Conservation (phyloP, 1,284 basidiomycete species). For the Wolfiporia cocos region DNA sequence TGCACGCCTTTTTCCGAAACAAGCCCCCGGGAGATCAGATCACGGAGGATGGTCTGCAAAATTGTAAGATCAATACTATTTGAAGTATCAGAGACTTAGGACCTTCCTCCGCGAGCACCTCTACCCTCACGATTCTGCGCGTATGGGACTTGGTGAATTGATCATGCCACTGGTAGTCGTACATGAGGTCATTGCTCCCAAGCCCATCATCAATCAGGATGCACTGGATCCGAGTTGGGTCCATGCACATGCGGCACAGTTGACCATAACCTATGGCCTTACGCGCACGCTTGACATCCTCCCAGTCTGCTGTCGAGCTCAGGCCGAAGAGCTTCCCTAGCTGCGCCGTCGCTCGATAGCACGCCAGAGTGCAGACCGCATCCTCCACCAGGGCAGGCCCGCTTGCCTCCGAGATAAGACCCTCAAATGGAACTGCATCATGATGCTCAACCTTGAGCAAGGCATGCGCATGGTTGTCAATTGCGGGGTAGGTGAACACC, state of each 20-base stretch:
- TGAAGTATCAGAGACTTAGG: too few relatives aligned
- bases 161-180: conserved; percentile 56
- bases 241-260: conserved; percentile 50
- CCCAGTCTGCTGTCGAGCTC: conserved; percentile 42
- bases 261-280: conserved; percentile 40
- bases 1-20: too few relatives aligned
- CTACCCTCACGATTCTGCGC: conserved; percentile 61
- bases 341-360: conserved; percentile 48
- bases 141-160: conserved; percentile 43
- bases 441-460: conserved; percentile 45
- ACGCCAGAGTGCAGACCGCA: conserved; percentile 49
- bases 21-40: too few relatives aligned
- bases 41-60: conserved; percentile 32
- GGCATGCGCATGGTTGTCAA: conserved; percentile 76
- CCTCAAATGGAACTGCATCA: conserved; percentile 47
- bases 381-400: conserved; percentile 46
- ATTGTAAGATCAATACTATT: too few relatives aligned
- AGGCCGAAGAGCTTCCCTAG: conserved; percentile 44
- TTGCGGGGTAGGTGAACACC: conserved; percentile 35
- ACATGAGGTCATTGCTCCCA: conserved; percentile 39
- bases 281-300: conserved; percentile 44
- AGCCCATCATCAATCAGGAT: conserved; percentile 71
- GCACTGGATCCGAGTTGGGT: conserved; percentile 49
- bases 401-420: conserved; percentile 57
- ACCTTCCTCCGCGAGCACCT: conserved; percentile 58